Base-by-base conservation (phyloP, 1,139 yeast genomes). In the Geotrichum phurueaensis region DNA sequence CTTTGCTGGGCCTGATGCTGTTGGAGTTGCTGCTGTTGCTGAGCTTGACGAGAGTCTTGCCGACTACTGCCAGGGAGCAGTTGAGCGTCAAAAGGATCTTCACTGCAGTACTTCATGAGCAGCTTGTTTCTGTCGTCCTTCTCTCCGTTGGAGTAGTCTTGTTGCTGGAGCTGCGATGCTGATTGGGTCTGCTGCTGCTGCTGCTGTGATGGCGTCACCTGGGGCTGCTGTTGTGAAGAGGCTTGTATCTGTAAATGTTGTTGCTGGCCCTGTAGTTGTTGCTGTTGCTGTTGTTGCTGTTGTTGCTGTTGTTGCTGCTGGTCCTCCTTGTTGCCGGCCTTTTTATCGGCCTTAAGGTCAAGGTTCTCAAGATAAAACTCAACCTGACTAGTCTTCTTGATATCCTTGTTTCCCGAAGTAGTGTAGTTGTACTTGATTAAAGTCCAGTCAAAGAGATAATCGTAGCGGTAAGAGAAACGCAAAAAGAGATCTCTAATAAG, bases 401-500 rank as follows among this genome's bases (percentile, higher is more conserved):
- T 47, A 20, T 51, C 60, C 51, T 9, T 58, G 53, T 7, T 60
- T 61, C 47, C 63, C 61, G 48, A 18, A 60, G 49, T 56, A 53
- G 62, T 25, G 31, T 57, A 51, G 29, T 86, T 83, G 76, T 86
- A 86, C 78, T 89, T 86, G 77, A 89, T 87, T 71, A 92, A 84
- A 43, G 98, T 92, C 99, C 99, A 94, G 76, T 94, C 99, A 76
- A 91, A 94, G 27, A 94, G 86, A 75, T 91, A 94, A 76, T 94
- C 99, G 74, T 92, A 94, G 68, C 89, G 85, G 75, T 90, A 94
- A 65, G 90, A 90, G 73, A 92, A 94, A 66, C 95, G 85, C 67
- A 89, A 81, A 74, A 91, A 90, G 71, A 94, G 80, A 72, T 92
- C 97, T 71, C 97, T 85, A 76, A 94, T 87, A 64, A 94, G 80